Conservation (phyloP, 495 filamentous ascomycete species). For the Trypethelium eluteriae region DNA sequence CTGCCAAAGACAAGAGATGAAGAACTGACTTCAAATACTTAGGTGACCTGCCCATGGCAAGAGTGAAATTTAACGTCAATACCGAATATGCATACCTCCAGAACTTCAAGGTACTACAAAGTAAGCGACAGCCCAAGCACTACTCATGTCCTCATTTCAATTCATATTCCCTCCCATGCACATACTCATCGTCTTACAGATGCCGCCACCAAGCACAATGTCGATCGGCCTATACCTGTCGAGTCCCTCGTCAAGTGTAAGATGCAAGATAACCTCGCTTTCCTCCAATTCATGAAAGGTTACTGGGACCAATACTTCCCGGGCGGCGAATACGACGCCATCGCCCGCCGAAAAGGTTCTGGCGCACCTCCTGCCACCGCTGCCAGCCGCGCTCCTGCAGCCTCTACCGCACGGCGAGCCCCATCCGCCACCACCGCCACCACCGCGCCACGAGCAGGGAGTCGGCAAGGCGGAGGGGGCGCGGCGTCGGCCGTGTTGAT, state of each 20-base stretch:
- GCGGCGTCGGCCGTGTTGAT: conserved; percentile 58
- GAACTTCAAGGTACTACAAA: conserved; percentile 95
- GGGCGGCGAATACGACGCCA: conserved; percentile 90
- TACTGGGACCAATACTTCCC: conserved; percentile 99
- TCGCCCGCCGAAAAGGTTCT: conserved; percentile 71
- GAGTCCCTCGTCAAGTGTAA: conserved; percentile 90
- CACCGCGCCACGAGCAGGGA: conserved; percentile 32
- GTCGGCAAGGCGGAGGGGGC: conserved; percentile 46
- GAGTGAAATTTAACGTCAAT: conserved; percentile 97
- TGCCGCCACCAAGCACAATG: conserved; percentile 70
- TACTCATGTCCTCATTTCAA: neutral
- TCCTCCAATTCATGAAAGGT: conserved; percentile 90
- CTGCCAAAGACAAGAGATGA: conserved; percentile 12
- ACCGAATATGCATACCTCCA: conserved; percentile 94
- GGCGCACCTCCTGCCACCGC: conserved; percentile 47
- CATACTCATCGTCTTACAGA: conserved; percentile 43
- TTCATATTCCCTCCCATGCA: conserved; percentile 2
- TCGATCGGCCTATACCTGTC: conserved; percentile 83
- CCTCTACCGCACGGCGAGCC: conserved; percentile 33
- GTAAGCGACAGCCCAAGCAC: conserved; percentile 46
- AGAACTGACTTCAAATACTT: conserved; percentile 16
- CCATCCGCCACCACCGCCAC: conserved; percentile 13
- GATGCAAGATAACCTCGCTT: conserved; percentile 99
- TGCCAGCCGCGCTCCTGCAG: conserved; percentile 38
- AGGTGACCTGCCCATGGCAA: conserved; percentile 88